Percentiles rank a stretch among this genome's conserved stretches.
These are phyloP conservation scores for Phylloporus arenicola DNA, from an alignment of 768 basidiomycete species.

Conservation along the genomic window DNA sequence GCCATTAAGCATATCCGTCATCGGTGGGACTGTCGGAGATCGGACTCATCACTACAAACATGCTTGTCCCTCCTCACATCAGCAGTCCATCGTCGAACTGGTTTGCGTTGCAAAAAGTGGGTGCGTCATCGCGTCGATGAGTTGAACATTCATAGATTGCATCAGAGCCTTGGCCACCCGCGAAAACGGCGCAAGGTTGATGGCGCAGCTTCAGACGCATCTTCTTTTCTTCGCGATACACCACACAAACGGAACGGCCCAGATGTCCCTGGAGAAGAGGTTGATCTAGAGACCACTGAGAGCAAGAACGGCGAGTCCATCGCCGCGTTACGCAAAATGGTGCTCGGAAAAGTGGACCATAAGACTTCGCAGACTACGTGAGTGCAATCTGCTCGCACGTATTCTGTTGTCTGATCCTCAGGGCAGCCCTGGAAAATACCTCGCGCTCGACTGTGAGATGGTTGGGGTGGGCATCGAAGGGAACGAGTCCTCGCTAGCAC, in stretches of 20 bases:
- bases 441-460: constrained; percentile 96
- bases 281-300: constrained; percentile 23
- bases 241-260: neutral
- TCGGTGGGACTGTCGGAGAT: constrained; percentile 18
- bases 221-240: constrained; percentile 1
- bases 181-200: constrained; percentile 20
- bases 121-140: constrained; percentile 3
- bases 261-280: neutral
- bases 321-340: constrained; percentile 45
- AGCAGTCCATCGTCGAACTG: constrained; percentile 48
- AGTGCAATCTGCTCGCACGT: constrained; percentile 19
- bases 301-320: constrained; percentile 47
- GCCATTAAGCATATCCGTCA: neutral
- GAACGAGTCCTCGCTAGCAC: constrained; percentile 76
- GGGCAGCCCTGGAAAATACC: constrained; percentile 59
- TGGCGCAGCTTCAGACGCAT: neutral
- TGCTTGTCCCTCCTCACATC: constrained; percentile 6
- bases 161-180: constrained; percentile 9
- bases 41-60: constrained; percentile 5
- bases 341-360: constrained; percentile 42
- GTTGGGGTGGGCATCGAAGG: constrained; percentile 89
- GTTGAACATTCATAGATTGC: neutral
- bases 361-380: constrained; percentile 41
- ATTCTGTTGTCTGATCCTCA: constrained; percentile 4
- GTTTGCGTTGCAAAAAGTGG: constrained; percentile 51